Evolutionary conservation across 2,329 filamentous ascomycete genomes (phyloP), one percentile per base, ranked within the genome.

Genomic region (Colletotrichum australisinense): DNA sequence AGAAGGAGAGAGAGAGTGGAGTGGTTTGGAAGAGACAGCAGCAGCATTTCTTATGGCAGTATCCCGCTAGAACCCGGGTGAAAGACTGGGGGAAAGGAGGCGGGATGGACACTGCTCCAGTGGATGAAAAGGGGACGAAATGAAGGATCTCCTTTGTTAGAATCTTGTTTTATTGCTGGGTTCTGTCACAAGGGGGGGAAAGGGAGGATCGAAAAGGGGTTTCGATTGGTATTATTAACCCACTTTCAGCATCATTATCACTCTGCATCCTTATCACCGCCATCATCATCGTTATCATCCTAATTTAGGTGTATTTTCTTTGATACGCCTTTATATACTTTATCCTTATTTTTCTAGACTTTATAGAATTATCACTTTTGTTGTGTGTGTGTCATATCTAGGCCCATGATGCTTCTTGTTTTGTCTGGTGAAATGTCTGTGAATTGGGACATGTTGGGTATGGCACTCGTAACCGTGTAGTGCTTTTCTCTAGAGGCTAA

Each of bases 21-120:
- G 42, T 46, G 42, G 42, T 19, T 8, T 26, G 42, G 16, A 19
- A n/a, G 42, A 38, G 26, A 7, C 65, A 19, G 49, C 46, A 49
- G 35, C 46, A 19, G 19, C 30, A 63, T 63, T 19, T 30, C 28
- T 56, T 22, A 57, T 38, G 66, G 69, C 30, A 30, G 35, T 42
- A 42, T 42, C 22, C 52, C 59, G 58, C 58, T 57, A n/a, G 58
- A 72, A 59, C 69, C 69, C 14, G 69, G 69, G 65, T 57, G 69
- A 69, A 72, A 72, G 38, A 72, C 69, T 19, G 66, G 69, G 69
- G 65, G 59, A 58, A 32, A 32, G 53, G 57, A 26, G 65, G 69
- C 24, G 55, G 57, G 12, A 38, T 53, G 35, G 38, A 55, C 22
- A 30, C 66, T 58, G 66, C 30, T 38, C 5, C 60, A 57, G 70